These are phyloP conservation scores for Sicyos edulis DNA, from an alignment of 306 rosid genomes.

Conservation along the genomic window DNA sequence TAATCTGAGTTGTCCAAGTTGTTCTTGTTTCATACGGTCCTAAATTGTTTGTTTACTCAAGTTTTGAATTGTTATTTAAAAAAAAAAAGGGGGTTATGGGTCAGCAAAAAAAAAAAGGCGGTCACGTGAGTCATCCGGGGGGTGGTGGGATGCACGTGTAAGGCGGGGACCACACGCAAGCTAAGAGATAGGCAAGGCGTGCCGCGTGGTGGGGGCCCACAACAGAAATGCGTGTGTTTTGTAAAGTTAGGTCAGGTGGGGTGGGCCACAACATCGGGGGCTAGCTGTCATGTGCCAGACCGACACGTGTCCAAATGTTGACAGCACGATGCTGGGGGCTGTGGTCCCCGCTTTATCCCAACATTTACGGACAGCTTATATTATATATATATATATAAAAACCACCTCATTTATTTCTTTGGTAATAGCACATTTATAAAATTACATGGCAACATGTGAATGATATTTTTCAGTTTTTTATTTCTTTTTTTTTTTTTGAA, in stretches of 20 bases:
- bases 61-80: too few relatives aligned
- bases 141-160: constrained; percentile 21
- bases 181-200: neutral
- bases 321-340: neutral
- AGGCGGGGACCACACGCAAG: neutral
- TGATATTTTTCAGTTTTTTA: too few relatives aligned
- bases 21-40: too few relatives aligned
- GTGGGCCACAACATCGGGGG: constrained; percentile 1
- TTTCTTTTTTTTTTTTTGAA: too few relatives aligned
- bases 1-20: too few relatives aligned
- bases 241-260: neutral
- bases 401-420: too few relatives aligned
- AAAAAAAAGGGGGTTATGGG: neutral
- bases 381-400: too few relatives aligned
- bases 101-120: neutral
- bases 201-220: constrained; percentile 17
- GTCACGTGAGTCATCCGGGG: constrained; percentile 17
- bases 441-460: too few relatives aligned
- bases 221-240: neutral
- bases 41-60: too few relatives aligned
- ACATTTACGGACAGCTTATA: neutral
- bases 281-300: constrained; percentile 1
- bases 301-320: neutral
- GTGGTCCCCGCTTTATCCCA: constrained; percentile 1
- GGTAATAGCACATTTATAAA: too few relatives aligned